Conservation (phyloP, 73 alveolate genomes). For the Tetrahymena thermophila region DNA sequence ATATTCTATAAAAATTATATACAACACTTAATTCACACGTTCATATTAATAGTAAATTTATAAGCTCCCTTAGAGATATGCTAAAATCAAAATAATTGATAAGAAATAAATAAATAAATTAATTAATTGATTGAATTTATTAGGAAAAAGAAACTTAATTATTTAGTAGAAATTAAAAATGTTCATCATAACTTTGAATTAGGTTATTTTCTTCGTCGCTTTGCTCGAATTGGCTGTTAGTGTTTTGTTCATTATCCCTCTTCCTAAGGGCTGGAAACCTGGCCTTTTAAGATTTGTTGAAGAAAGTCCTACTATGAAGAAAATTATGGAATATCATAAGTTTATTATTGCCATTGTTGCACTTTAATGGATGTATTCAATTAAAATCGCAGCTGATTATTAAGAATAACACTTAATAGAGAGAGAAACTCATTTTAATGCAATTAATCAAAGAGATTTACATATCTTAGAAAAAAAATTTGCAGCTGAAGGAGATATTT, state of each 20-base stretch:
- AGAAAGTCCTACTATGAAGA: background rate
- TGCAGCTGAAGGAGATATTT: background rate
- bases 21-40: background rate
- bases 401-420: background rate
- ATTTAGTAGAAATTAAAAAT: background rate
- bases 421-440: background rate
- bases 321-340: background rate
- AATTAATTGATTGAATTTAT: background rate
- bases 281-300: background rate
- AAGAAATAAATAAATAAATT: background rate
- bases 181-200: background rate
- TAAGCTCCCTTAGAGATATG: background rate
- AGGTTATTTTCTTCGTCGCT: background rate
- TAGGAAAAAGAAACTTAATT: background rate
- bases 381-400: background rate
- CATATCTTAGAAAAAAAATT: background rate
- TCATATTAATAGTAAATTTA: background rate
- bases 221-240: background rate
- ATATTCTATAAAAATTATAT: background rate
- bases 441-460: background rate
- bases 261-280: background rate
- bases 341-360: background rate
- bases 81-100: background rate
- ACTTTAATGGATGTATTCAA: background rate
- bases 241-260: background rate